Conservation (phyloP, 2,329 filamentous ascomycete genomes). For the Penicillium sp. region DNA sequence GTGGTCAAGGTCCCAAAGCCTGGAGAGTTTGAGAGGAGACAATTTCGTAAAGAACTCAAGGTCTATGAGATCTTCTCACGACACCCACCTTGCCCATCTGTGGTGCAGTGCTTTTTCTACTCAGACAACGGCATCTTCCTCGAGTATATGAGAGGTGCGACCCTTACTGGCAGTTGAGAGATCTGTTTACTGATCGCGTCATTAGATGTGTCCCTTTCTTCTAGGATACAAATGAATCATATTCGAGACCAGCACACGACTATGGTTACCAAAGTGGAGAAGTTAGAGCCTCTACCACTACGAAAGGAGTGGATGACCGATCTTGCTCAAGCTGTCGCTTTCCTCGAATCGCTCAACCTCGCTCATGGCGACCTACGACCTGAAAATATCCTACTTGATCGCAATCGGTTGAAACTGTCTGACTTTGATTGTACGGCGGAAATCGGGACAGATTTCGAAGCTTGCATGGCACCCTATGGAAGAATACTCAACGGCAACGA, state of each 20-base stretch:
- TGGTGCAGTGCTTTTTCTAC: conserved; percentile 27
- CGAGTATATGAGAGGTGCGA: conserved; percentile 31
- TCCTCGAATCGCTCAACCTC: conserved; percentile 33
- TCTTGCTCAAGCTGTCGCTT: conserved; percentile 32
- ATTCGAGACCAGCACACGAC: conserved; percentile 22
- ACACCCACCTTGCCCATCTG: conserved; percentile 21
- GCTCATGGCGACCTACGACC: conserved; percentile 34
- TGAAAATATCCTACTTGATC: conserved; percentile 33
- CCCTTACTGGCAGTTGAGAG: conserved; percentile 1
- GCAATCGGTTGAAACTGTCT: conserved; percentile 28
- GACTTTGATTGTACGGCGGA: conserved; percentile 33
- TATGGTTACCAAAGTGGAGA: conserved; percentile 27
- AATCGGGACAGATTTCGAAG: conserved; percentile 27
- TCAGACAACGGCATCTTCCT: conserved; percentile 28
- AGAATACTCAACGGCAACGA: conserved; percentile 27
- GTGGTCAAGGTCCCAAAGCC: conserved; percentile 30
- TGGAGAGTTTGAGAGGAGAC: conserved; percentile 25
- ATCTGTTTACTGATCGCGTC: conserved; percentile 13
- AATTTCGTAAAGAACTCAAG: conserved; percentile 28
- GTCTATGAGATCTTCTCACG: conserved; percentile 26
- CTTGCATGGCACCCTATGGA: conserved; percentile 28
- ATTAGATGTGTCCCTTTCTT: conserved; percentile 26
- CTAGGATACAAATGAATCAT: conserved; percentile 28
- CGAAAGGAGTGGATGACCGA: conserved; percentile 30
- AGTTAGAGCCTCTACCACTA: conserved; percentile 27